phyloP scores from a whole-genome alignment of 2,329 filamentous ascomycete species.

The Claviceps sp. region DNA sequence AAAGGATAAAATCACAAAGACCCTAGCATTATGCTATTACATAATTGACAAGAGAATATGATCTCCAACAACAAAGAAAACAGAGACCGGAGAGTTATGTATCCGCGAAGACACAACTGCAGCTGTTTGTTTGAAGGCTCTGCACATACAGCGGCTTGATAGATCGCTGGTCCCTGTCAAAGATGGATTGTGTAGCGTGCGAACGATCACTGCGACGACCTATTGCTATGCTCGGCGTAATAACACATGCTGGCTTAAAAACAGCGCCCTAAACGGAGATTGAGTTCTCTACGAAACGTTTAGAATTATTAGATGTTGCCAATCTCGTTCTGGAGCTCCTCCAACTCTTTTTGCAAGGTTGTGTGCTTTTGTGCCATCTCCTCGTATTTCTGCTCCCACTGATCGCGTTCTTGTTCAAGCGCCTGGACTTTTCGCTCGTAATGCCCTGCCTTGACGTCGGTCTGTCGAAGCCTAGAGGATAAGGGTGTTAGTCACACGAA shows the following conservation, averaged over 20 bases:
- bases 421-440: conserved; percentile 99
- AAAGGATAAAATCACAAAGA: conserved; percentile 43
- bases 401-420: conserved; percentile 78
- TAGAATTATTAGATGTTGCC: conserved; percentile 62
- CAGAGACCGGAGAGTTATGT: conserved; percentile 11
- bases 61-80: neutral
- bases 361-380: conserved; percentile 89
- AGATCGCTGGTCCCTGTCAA: conserved; percentile 16
- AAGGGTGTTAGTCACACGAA: conserved; percentile 8
- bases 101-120: conserved; percentile 16
- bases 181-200: conserved; percentile 13
- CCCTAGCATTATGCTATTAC: neutral
- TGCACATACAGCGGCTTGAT: conserved; percentile 18
- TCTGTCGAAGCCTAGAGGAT: conserved; percentile 73
- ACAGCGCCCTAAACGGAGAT: conserved; percentile 8
- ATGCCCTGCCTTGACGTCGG: conserved; percentile 97
- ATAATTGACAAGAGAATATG: neutral
- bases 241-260: neutral
- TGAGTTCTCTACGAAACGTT: conserved; percentile 6
- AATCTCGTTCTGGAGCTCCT: conserved; percentile 83
- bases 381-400: conserved; percentile 97
- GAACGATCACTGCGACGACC: conserved; percentile 5
- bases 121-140: conserved; percentile 13
- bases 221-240: neutral
- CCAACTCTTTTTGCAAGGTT: conserved; percentile 74